Evolutionary conservation across 2,329 filamentous ascomycete genomes (phyloP).

Genomic region (Aspergillus pseudotamarii): DNA sequence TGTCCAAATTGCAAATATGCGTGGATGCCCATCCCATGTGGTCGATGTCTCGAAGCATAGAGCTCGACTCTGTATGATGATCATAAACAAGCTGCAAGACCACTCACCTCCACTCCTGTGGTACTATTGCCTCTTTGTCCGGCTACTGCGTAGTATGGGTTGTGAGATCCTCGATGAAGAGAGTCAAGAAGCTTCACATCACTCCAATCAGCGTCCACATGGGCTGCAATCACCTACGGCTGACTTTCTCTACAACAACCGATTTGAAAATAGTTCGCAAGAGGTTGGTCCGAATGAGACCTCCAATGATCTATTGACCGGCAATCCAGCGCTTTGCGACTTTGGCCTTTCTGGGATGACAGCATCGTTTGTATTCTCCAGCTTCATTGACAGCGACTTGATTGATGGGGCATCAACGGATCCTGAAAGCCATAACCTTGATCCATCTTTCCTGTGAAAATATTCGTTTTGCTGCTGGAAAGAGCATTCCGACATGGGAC

Average conservation of each 20-base stretch:
- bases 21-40: background rate
- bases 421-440: background rate
- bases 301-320: background rate
- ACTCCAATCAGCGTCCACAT: background rate
- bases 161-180: slow-evolving; percentile 4
- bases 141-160: slow-evolving; percentile 4
- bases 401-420: background rate
- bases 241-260: background rate
- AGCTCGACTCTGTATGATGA: slow-evolving; percentile 15
- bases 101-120: slow-evolving; percentile 7
- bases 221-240: background rate
- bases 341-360: background rate
- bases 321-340: background rate
- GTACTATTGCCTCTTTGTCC: slow-evolving; percentile 11
- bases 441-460: background rate
- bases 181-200: background rate
- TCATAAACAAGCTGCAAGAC: slow-evolving; percentile 7
- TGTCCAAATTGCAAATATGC: slow-evolving; percentile 10
- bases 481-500: background rate
- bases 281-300: background rate
- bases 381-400: background rate
- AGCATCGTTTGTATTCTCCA: background rate
- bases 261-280: background rate
- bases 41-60: slow-evolving; percentile 10
- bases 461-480: background rate